phyloP scores from a whole-genome alignment of 176 grass and related monocot species.

The Aegilops speltoides region DNA sequence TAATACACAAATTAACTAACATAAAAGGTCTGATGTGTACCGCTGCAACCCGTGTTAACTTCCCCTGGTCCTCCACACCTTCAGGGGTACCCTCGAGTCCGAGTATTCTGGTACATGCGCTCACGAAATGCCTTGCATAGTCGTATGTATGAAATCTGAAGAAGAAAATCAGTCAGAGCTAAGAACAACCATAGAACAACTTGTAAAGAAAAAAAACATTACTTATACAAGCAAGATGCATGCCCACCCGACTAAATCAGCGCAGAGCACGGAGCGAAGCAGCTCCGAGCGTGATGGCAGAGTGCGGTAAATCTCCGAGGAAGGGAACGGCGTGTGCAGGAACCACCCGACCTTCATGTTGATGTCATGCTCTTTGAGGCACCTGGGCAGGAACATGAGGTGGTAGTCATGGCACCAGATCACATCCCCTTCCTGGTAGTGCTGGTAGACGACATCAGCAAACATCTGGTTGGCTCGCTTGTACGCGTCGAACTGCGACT shows the following conservation, averaged over 20 bases:
- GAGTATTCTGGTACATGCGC: slow-evolving; percentile 96
- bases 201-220: background rate
- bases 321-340: slow-evolving; percentile 98
- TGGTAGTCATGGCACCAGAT: slow-evolving; percentile 99
- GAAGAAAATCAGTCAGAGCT: slow-evolving; percentile 15
- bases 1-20: slow-evolving; percentile 4
- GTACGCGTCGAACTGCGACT: slow-evolving; percentile 93
- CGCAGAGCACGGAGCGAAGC: slow-evolving; percentile 89
- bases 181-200: background rate
- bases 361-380: slow-evolving; percentile 90
- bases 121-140: slow-evolving; percentile 93
- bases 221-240: background rate
- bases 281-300: slow-evolving; percentile 87
- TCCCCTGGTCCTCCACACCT: slow-evolving; percentile 98
- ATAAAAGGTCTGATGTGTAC: slow-evolving; percentile 43
- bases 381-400: slow-evolving; percentile 97
- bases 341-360: slow-evolving; percentile 99
- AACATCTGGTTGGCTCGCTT: slow-evolving; percentile 99
- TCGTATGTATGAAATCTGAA: slow-evolving; percentile 86
- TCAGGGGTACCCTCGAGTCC: slow-evolving; percentile 98
- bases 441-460: slow-evolving; percentile 92
- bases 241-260: slow-evolving; percentile 97
- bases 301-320: slow-evolving; percentile 93
- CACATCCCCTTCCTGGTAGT: slow-evolving; percentile 98
- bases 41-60: slow-evolving; percentile 91